Conservation (phyloP, 495 filamentous ascomycete species). For the Neurospora sp. region DNA sequence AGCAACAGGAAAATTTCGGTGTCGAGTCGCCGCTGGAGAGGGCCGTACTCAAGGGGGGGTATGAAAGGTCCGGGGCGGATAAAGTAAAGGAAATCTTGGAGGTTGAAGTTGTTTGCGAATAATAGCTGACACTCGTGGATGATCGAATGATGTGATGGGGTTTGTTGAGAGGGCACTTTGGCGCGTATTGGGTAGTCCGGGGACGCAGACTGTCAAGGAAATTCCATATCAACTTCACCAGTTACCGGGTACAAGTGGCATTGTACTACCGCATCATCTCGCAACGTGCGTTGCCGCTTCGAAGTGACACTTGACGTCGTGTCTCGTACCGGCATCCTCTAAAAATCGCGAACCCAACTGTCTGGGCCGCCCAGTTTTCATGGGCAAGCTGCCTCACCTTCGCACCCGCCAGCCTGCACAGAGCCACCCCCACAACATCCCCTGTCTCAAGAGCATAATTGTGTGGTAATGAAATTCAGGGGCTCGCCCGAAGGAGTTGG, state of each 20-base stretch:
- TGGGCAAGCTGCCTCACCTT: not conserved
- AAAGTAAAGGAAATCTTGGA: not conserved
- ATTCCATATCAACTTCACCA: not conserved
- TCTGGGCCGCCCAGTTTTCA: not conserved
- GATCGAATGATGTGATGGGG: not conserved
- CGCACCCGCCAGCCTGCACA: not conserved
- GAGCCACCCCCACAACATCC: not conserved
- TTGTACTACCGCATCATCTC: not conserved
- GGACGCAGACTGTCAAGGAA: not conserved
- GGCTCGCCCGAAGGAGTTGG: not conserved
- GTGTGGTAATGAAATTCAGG: not conserved
- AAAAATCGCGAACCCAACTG: not conserved
- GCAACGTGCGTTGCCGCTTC: not conserved
- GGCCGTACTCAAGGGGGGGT: not conserved
- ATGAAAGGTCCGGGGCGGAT: not conserved
- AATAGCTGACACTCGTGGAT: not conserved
- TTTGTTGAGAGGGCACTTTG: not conserved
- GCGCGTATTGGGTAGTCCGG: not conserved
- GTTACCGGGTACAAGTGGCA: not conserved
- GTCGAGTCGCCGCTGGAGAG: not conserved
- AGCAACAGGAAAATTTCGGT: not conserved
- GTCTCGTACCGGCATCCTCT: not conserved
- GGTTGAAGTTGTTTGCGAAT: not conserved
- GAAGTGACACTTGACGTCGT: not conserved
- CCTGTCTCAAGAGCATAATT: not conserved